phyloP scores from a whole-genome alignment of 2,329 filamentous ascomycete species.

The Colletotrichum agaves region DNA sequence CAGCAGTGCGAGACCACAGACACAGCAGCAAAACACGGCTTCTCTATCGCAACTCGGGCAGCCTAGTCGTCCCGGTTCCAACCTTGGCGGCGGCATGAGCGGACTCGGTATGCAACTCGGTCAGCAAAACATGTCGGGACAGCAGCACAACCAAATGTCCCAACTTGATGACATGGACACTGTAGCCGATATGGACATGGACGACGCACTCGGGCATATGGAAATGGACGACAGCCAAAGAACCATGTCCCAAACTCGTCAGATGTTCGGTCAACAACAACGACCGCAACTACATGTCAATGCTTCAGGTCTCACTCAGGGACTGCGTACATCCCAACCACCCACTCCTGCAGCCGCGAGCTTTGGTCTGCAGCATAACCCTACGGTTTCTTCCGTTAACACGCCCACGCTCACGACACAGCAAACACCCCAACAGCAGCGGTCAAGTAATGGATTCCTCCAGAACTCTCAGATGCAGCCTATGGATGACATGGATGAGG shows the following conservation, averaged over 20 bases:
- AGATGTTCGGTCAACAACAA: conserved; percentile 73
- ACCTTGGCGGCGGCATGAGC: conserved; percentile 34
- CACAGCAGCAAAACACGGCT: conserved; percentile 33
- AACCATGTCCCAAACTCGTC: conserved; percentile 75
- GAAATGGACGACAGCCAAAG: conserved; percentile 71
- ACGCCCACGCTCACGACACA: conserved; percentile 90
- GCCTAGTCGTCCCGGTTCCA: conserved; percentile 25
- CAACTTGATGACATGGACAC: conserved; percentile 80
- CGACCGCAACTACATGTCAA: conserved; percentile 83
- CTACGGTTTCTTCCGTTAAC: conserved; percentile 96
- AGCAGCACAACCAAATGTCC: conserved; percentile 55
- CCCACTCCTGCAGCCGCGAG: conserved; percentile 82
- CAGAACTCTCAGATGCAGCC: conserved; percentile 71
- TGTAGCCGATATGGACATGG: conserved; percentile 96
- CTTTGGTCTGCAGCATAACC: conserved; percentile 89
- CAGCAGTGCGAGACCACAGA: conserved; percentile 35
- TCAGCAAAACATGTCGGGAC: conserved; percentile 44
- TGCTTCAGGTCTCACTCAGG: conserved; percentile 79
- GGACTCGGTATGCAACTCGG: conserved; percentile 43
- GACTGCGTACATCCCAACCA: conserved; percentile 85
- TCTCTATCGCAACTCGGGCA: conserved; percentile 35
- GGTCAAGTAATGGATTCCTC: conserved; percentile 45
- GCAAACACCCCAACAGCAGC: conserved; percentile 66
- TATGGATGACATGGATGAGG: conserved; percentile 78
- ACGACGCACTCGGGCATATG: conserved; percentile 78